phyloP scores from a whole-genome alignment of 257 asterid species.

The Solanum lignicaule region DNA sequence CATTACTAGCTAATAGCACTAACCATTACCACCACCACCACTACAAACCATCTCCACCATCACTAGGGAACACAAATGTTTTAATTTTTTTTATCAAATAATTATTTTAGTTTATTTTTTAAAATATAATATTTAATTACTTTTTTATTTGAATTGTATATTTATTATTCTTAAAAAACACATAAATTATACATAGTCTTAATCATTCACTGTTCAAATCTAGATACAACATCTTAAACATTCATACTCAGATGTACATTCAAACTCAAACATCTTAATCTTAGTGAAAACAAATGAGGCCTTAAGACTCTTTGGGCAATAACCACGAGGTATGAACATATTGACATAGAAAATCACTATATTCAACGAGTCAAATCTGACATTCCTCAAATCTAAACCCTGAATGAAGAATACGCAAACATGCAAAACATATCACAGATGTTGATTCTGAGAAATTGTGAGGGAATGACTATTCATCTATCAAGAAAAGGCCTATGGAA shows the following conservation, averaged over 20 bases:
- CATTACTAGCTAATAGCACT: background rate
- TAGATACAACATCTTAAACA: background rate
- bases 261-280: background rate
- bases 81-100: background rate
- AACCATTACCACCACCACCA: background rate
- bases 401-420: background rate
- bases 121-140: background rate
- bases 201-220: background rate
- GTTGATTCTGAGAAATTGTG: background rate
- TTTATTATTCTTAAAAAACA: background rate
- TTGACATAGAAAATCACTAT: background rate
- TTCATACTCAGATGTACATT: background rate
- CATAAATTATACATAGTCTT: background rate
- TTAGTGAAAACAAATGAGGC: background rate
- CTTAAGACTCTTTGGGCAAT: background rate
- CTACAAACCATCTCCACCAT: background rate
- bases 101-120: background rate
- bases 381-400: background rate
- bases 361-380: background rate
- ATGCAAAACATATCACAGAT: background rate
- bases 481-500: background rate
- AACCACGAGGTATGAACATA: background rate
- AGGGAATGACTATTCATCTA: background rate
- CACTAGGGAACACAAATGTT: background rate
- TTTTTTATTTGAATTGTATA: background rate